These are phyloP conservation scores for Trametes sanguinea DNA, from an alignment of 768 basidiomycete genomes.

Conservation along the genomic window DNA sequence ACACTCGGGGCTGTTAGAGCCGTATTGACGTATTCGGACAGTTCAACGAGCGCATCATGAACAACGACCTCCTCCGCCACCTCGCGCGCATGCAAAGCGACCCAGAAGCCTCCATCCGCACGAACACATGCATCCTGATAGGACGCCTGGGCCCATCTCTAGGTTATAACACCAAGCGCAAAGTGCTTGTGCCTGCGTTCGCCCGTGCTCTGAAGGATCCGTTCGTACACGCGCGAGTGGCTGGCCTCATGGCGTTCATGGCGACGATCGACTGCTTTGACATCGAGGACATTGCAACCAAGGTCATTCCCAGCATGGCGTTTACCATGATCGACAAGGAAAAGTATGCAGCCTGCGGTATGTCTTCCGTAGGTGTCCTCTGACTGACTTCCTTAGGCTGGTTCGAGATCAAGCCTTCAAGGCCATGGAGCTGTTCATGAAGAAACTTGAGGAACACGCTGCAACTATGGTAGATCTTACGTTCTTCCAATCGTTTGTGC, in stretches of 20 bases:
- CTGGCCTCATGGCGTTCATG: conserved; percentile 94
- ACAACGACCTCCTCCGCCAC: conserved; percentile 92
- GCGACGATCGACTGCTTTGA: conserved; percentile 91
- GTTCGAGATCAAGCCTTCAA: conserved; percentile 98
- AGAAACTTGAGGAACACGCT: conserved; percentile 77
- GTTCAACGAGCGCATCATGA: conserved; percentile 89
- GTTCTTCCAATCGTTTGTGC: conserved; percentile 5
- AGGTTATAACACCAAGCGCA: conserved; percentile 87
- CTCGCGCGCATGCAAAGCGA: conserved; percentile 93
- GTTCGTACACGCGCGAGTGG: conserved; percentile 92
- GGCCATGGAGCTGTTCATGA: conserved; percentile 85
- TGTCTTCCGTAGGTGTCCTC: not conserved
- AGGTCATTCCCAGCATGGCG: conserved; percentile 85
- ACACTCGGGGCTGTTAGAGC: not conserved
- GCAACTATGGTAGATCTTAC: conserved; percentile 68
- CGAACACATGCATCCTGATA: conserved; percentile 95
- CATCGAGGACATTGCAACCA: conserved; percentile 82
- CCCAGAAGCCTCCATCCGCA: conserved; percentile 91
- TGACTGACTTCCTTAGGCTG: conserved; percentile 49
- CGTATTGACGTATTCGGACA: conserved; percentile 31
- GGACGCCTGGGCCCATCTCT: conserved; percentile 86
- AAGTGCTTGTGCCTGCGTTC: conserved; percentile 97
- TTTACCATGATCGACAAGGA: conserved; percentile 87
- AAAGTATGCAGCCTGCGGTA: conserved; percentile 57
- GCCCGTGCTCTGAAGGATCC: conserved; percentile 84